Percentiles rank a stretch among this genome's conserved stretches.
Evolutionary conservation across 768 basidiomycete species (phyloP).

Genomic region (Tephrocybe rancida): DNA sequence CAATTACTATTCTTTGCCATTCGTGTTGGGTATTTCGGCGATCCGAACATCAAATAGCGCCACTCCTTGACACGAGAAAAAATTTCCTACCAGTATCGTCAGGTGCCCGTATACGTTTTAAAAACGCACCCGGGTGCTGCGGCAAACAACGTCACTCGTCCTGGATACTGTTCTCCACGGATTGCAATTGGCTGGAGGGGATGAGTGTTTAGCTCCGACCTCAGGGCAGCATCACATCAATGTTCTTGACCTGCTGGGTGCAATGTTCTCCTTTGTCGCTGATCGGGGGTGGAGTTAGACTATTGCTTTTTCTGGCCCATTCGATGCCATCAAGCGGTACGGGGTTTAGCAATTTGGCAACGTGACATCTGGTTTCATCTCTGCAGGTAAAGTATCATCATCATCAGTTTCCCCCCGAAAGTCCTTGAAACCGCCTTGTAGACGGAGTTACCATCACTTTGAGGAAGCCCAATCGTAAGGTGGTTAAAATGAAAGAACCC

Average conservation of each 20-base stretch:
- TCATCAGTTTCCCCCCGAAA: neutral
- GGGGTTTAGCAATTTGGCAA: constrained; percentile 73
- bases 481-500: constrained; percentile 62
- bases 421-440: constrained; percentile 21
- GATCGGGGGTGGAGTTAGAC: constrained; percentile 77
- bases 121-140: too few species aligned
- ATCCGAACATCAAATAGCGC: constrained; percentile 51
- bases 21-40: constrained; percentile 83
- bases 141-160: too few species aligned
- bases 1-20: constrained; percentile 64
- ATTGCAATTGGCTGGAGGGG: too few species aligned
- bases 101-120: too few species aligned
- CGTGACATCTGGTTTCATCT: constrained; percentile 81
- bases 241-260: constrained; percentile 60
- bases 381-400: constrained; percentile 45
- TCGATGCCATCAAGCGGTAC: constrained; percentile 72
- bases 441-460: constrained; percentile 48
- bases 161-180: too few species aligned
- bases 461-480: constrained; percentile 54
- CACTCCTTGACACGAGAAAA: constrained; percentile 73
- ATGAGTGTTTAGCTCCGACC: too few species aligned
- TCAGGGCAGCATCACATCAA: too few species aligned
- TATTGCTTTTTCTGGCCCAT: constrained; percentile 74
- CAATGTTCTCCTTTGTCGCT: constrained; percentile 70
- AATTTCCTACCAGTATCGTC: constrained; percentile 63